Base-by-base conservation (phyloP, 148 eudicot species). In the Rheum nobile region DNA sequence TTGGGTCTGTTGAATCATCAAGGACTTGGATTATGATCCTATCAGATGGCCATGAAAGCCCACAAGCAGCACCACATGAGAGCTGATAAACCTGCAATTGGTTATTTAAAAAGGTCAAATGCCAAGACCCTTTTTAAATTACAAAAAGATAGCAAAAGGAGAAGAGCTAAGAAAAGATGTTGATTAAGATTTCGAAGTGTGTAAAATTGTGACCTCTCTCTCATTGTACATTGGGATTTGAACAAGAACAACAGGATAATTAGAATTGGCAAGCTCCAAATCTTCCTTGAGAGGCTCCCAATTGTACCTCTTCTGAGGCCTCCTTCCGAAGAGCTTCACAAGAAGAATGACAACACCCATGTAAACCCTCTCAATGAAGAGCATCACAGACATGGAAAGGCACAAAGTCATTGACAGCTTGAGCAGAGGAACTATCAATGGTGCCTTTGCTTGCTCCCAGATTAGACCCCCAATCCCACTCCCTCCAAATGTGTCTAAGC, bases 141-240 rank as follows among this genome's bases (percentile, higher is more conserved):
- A n/a, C n/a, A n/a, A n/a, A n/a, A n/a, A n/a, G 48, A 8, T 70
- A 50, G 2, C 26, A 24, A 46, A 43, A 22, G 43, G 8, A 43
- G 38, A 72, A 21, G 43, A 31, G 48, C 21, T 41, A 11, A 39
- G 54, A 22, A 26, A 24, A 52, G 14, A 48, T 26, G 14, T 26
- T 8, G n/a, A 14, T 2, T 29, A 54, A 72, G 2, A 35, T 2
- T n/a, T n/a, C n/a, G n/a, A n/a, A n/a, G n/a, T n/a, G n/a, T n/a
- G n/a, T n/a, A n/a, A n/a, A n/a, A n/a, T n/a, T n/a, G 22, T 57
- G 14, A 87, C 89, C 89, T 88, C 89, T 84, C 74, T 84, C 72
- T 88, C 89, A 59, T 88, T 88, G 83, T 67, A 88, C 92, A 88
- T 88, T 39, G 92, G 92, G 71, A 88, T 86, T 83, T 88, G 92